Evolutionary conservation across 108 stramenopile species (phyloP).

Genomic region (Skeletonema grethae): DNA sequence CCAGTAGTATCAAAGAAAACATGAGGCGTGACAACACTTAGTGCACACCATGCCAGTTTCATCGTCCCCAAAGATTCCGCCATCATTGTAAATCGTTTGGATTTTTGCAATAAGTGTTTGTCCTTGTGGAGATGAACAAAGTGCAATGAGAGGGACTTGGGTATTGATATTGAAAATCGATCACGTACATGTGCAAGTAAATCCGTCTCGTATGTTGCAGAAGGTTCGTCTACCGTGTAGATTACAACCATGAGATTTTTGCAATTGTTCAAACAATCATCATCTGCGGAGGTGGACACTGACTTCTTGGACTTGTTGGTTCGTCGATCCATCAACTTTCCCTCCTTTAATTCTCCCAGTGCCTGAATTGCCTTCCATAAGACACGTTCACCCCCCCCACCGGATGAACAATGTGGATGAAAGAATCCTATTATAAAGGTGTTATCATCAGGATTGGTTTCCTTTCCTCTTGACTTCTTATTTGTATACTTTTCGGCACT

Average conservation of each 20-base stretch:
- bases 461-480: conserved; percentile 3
- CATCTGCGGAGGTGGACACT: neutral
- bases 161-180: conserved; percentile 48
- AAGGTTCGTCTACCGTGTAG: conserved; percentile 84
- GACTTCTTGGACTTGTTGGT: conserved; percentile 7
- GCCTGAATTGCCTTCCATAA: conserved; percentile 92
- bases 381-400: conserved; percentile 98
- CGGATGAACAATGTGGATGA: conserved; percentile 85
- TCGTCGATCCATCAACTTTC: conserved; percentile 17
- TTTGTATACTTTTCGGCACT: neutral
- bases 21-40: conserved; percentile 65
- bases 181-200: conserved; percentile 45
- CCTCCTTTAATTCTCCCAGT: conserved; percentile 57
- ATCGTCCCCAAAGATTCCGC: conserved; percentile 89
- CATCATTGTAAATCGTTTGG: conserved; percentile 77
- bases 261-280: neutral
- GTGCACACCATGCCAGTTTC: conserved; percentile 70
- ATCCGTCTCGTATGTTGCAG: conserved; percentile 36
- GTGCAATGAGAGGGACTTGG: conserved; percentile 34
- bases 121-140: conserved; percentile 70
- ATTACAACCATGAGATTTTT: conserved; percentile 59
- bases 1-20: conserved; percentile 96
- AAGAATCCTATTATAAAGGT: conserved; percentile 71
- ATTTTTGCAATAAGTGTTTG: conserved; percentile 27
- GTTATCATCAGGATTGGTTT: conserved; percentile 6